Evolutionary conservation across 352 stramenopile genomes (phyloP).

Genomic region (Phytophthora quininea): DNA sequence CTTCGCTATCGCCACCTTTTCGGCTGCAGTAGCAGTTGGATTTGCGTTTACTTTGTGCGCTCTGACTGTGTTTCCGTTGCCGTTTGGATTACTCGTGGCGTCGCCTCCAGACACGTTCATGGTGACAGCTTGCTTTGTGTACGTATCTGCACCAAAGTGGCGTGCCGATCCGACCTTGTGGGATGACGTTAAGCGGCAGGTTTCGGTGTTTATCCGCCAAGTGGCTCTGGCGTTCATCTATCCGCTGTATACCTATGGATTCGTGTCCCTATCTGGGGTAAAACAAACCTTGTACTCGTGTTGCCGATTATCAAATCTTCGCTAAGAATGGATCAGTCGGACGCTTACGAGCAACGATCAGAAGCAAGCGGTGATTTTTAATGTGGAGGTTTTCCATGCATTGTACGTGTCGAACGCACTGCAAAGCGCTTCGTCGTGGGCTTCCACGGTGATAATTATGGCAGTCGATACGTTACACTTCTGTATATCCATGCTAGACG

Average conservation of each 20-base stretch:
- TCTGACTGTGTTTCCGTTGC: conserved; percentile 41
- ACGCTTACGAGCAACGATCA: conserved; percentile 27
- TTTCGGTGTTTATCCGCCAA: conserved; percentile 24
- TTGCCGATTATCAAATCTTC: no score
- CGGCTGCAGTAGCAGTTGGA: conserved; percentile 5
- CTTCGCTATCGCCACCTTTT: conserved; percentile 1
- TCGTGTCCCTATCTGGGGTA: no score
- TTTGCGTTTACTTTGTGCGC: conserved; percentile 15
- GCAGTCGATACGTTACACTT: conserved; percentile 38
- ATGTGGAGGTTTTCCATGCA: conserved; percentile 58
- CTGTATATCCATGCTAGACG: conserved; percentile 34
- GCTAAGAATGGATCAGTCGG: neutral
- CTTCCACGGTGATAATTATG: conserved; percentile 34
- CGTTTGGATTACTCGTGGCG: conserved; percentile 42
- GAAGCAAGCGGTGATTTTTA: conserved; percentile 56
- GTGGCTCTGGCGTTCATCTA: conserved; percentile 29
- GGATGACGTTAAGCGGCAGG: conserved; percentile 20
- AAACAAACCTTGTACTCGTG: no score
- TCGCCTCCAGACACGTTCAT: conserved; percentile 15
- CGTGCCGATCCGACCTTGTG: conserved; percentile 11
- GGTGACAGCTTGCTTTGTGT: conserved; percentile 15
- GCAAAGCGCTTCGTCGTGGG: conserved; percentile 32
- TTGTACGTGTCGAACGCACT: conserved; percentile 53
- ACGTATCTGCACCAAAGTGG: conserved; percentile 20
- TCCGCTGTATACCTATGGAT: no score